These are phyloP conservation scores for Calonectria montana DNA, from an alignment of 2,329 filamentous ascomycete genomes.

Conservation along the genomic window DNA sequence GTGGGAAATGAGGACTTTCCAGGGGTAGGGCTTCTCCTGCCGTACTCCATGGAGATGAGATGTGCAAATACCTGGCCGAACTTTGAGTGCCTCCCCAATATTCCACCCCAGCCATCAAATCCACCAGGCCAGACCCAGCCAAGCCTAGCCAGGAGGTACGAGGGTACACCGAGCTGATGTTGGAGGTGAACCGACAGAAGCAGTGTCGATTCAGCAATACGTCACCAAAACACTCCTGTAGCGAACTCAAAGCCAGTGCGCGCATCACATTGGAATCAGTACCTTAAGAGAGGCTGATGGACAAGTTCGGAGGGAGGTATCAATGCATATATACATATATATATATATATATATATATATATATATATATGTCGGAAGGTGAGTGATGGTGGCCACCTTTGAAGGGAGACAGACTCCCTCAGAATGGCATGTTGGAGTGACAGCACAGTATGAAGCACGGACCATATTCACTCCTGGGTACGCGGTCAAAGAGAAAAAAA, in stretches of 20 bases:
- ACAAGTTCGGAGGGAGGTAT: background rate
- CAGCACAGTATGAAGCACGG: background rate
- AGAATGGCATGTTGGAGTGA: background rate
- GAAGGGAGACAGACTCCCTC: background rate
- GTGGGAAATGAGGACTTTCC: constrained; percentile 21
- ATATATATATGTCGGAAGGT: background rate
- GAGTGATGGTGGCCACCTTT: background rate
- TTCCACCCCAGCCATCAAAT: constrained; percentile 3
- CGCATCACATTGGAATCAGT: background rate
- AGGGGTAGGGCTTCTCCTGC: constrained; percentile 10
- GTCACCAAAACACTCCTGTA: background rate
- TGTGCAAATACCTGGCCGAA: background rate
- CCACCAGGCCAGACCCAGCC: constrained; percentile 9
- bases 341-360: background rate
- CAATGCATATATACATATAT: background rate
- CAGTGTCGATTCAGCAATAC: background rate
- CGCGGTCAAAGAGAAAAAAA: no score
- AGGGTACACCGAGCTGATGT: background rate
- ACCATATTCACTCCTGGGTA: no score
- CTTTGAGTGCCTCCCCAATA: background rate
- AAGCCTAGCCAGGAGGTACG: background rate
- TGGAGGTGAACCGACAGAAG: background rate
- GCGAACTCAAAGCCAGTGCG: background rate
- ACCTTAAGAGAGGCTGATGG: no score
- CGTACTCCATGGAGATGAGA: constrained; percentile 14